Conservation (phyloP, 495 filamentous ascomycete genomes). For the Xylaria longipes region DNA sequence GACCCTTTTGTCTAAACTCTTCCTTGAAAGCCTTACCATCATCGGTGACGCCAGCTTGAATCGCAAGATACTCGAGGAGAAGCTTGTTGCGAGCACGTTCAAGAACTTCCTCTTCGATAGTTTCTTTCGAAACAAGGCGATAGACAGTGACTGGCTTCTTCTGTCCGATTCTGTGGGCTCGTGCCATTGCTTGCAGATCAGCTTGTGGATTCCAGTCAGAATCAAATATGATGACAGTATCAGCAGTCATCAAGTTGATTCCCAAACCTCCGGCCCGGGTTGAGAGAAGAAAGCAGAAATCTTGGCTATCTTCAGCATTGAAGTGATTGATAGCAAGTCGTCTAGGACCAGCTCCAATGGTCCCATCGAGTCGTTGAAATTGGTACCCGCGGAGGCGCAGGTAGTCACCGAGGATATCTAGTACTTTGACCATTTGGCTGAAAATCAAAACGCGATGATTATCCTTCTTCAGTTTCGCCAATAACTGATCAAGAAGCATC, state of each 20-base stretch:
- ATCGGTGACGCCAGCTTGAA: slow-evolving; percentile 94
- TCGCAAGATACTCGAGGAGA: slow-evolving; percentile 97
- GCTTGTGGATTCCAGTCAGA: slow-evolving; percentile 99
- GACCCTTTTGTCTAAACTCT: slow-evolving; percentile 59
- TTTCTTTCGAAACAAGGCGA: slow-evolving; percentile 94
- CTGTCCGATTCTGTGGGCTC: slow-evolving; percentile 96
- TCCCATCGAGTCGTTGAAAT: slow-evolving; percentile 94
- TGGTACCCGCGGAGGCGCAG: slow-evolving; percentile 86
- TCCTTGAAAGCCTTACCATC: slow-evolving; percentile 78
- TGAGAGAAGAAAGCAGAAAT: slow-evolving; percentile 96
- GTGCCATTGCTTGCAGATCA: slow-evolving; percentile 97
- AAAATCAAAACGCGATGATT: slow-evolving; percentile 97
- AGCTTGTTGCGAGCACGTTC: slow-evolving; percentile 97
- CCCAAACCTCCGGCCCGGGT: slow-evolving; percentile 95
- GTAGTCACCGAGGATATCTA: slow-evolving; percentile 95
- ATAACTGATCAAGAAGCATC: slow-evolving; percentile 94
- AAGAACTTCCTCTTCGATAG: slow-evolving; percentile 96
- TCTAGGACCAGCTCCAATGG: slow-evolving; percentile 82
- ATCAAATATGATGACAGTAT: slow-evolving; percentile 97
- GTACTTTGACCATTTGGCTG: slow-evolving; percentile 99
- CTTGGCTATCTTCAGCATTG: slow-evolving; percentile 89
- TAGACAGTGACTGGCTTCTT: slow-evolving; percentile 95
- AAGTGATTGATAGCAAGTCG: slow-evolving; percentile 96
- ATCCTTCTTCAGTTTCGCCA: slow-evolving; percentile 88
- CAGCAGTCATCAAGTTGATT: slow-evolving; percentile 98